phyloP scores from a whole-genome alignment of 805 yeast genomes.

The Lachancea thermotolerans region DNA sequence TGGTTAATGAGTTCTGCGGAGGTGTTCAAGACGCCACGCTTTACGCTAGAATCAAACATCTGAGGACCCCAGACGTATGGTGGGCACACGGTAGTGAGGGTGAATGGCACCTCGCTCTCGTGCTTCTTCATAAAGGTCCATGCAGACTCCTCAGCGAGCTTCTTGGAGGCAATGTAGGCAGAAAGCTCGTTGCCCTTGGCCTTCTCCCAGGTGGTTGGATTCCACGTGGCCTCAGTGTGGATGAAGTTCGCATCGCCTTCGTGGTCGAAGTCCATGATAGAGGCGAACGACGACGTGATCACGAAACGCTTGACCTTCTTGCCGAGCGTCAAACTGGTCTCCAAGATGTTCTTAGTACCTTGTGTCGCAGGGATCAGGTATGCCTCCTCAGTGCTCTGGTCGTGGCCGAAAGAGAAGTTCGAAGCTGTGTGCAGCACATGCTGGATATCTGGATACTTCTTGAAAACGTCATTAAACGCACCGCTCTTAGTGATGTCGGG shows the following conservation, averaged over 20 bases:
- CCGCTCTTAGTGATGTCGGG: slow-evolving; percentile 39
- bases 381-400: slow-evolving; percentile 40
- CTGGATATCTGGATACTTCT: slow-evolving; percentile 41
- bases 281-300: slow-evolving; percentile 47
- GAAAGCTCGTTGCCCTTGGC: slow-evolving; percentile 30
- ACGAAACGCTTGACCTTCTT: slow-evolving; percentile 44
- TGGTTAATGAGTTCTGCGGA: slow-evolving; percentile 36
- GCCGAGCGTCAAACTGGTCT: slow-evolving; percentile 38
- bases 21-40: slow-evolving; percentile 36
- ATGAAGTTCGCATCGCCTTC: slow-evolving; percentile 32
- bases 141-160: slow-evolving; percentile 53
- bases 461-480: slow-evolving; percentile 42
- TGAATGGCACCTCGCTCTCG: slow-evolving; percentile 33
- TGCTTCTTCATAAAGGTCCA: slow-evolving; percentile 44
- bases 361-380: slow-evolving; percentile 49
- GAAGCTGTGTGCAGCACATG: slow-evolving; percentile 58
- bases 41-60: slow-evolving; percentile 38
- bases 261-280: slow-evolving; percentile 35
- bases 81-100: slow-evolving; percentile 46
- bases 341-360: slow-evolving; percentile 48
- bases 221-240: slow-evolving; percentile 45
- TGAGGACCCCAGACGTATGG: slow-evolving; percentile 58
- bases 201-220: slow-evolving; percentile 47
- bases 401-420: slow-evolving; percentile 43
- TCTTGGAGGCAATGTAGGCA: slow-evolving; percentile 55